phyloP scores from a whole-genome alignment of 306 rosid genomes.

The Inga leiocalycina region DNA sequence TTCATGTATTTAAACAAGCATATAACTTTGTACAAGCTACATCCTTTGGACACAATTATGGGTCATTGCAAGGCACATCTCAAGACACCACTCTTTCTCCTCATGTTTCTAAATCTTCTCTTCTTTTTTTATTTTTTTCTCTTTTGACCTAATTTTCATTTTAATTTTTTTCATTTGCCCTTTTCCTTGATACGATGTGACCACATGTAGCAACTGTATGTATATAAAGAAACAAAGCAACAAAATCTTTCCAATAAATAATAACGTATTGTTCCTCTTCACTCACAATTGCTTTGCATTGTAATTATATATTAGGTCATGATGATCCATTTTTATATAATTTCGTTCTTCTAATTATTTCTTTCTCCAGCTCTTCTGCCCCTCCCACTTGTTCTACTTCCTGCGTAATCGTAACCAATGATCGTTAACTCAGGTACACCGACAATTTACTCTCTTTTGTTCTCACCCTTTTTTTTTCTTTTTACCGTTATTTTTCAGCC shows the following conservation, averaged over 20 bases:
- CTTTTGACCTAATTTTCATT: background rate
- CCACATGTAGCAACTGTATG: background rate
- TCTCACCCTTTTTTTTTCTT: too few species aligned
- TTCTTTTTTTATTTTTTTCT: background rate
- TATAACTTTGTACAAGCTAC: background rate
- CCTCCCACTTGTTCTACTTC: slow-evolving; percentile 96
- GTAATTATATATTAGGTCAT: background rate
- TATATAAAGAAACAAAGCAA: slow-evolving; percentile 12
- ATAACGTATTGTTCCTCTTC: slow-evolving; percentile 32
- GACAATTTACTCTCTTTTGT: background rate
- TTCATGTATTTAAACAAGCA: background rate
- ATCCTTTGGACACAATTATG: background rate
- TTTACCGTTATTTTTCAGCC: background rate
- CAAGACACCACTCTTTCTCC: background rate
- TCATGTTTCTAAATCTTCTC: background rate
- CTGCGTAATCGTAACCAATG: slow-evolving; percentile 42
- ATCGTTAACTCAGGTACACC: background rate
- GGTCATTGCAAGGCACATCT: background rate
- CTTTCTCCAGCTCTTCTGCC: slow-evolving; percentile 79
- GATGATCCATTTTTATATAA: slow-evolving; percentile 37
- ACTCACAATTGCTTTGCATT: slow-evolving; percentile 2
- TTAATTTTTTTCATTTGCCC: background rate
- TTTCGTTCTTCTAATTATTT: slow-evolving; percentile 65
- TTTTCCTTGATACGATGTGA: background rate
- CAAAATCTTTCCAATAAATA: slow-evolving; percentile 24